Conservation (phyloP, 768 basidiomycete genomes). For the Mycena latifolia region DNA sequence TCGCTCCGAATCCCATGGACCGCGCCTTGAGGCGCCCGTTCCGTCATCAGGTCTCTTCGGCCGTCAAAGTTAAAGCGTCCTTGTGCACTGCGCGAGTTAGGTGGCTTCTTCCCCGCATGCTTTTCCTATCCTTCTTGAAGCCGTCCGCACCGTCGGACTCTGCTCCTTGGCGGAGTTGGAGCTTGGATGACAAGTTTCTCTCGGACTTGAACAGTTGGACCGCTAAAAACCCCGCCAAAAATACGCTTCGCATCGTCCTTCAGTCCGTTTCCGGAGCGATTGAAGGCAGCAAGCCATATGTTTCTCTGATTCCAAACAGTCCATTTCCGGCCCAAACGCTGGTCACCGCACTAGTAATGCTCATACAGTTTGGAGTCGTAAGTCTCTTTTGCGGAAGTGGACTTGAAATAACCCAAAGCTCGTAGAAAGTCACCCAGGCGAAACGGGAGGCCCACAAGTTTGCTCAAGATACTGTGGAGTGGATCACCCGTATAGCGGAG, state of each 20-base stretch:
- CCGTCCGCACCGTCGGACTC: neutral
- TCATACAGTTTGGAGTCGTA: neutral
- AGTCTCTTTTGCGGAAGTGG: neutral
- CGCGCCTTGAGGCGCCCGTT: too few relatives aligned
- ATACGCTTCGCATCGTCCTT: neutral
- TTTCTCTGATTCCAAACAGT: too few relatives aligned
- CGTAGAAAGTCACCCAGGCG: neutral
- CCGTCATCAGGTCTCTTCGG: too few relatives aligned
- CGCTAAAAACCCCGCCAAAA: neutral
- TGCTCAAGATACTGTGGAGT: neutral
- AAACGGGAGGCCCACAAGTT: conserved; percentile 1
- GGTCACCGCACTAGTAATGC: neutral
- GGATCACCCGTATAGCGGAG: conserved; percentile 3
- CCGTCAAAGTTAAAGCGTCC: too few relatives aligned
- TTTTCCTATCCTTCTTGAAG: neutral
- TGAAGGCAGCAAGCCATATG: too few relatives aligned
- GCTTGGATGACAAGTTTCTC: neutral
- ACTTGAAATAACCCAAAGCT: neutral
- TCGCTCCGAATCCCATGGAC: too few relatives aligned
- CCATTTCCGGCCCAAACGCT: too few relatives aligned
- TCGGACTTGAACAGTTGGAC: conserved; percentile 2
- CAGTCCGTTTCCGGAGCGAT: too few relatives aligned
- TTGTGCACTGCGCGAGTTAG: neutral
- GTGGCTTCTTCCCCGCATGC: neutral
- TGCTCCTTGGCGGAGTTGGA: neutral